Percentiles rank a stretch among this genome's conserved stretches.
Evolutionary conservation across 2,329 filamentous ascomycete species (phyloP).

Genomic region (Endocalyx cinctus): DNA sequence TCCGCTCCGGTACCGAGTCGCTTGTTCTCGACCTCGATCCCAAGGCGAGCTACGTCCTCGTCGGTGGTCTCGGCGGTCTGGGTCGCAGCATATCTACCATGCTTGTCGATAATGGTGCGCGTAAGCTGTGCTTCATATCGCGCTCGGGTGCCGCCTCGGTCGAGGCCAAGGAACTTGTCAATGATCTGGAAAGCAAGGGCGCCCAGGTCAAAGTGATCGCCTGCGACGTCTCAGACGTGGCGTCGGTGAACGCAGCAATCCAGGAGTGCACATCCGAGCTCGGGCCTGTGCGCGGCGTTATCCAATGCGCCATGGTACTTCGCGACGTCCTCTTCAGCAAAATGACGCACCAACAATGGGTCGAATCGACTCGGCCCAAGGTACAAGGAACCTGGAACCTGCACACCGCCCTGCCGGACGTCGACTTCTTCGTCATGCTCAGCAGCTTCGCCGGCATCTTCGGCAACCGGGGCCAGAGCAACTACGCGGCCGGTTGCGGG

Average conservation of each 20-base stretch:
- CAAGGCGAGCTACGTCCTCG: slow-evolving; percentile 23
- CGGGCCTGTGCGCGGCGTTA: slow-evolving; percentile 20
- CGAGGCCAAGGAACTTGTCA: slow-evolving; percentile 10
- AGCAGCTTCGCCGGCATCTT: slow-evolving; percentile 23
- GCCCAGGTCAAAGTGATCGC: slow-evolving; percentile 10
- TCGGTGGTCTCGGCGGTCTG: slow-evolving; percentile 27
- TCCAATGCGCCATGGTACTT: slow-evolving; percentile 18
- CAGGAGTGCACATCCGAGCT: neutral
- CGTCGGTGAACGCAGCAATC: slow-evolving; percentile 12
- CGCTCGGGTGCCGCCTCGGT: slow-evolving; percentile 20
- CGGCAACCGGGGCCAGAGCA: slow-evolving; percentile 25
- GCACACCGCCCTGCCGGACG: slow-evolving; percentile 21
- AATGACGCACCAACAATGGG: slow-evolving; percentile 32
- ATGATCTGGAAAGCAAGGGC: slow-evolving; percentile 18
- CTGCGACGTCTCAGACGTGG: slow-evolving; percentile 13
- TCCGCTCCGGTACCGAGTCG: slow-evolving; percentile 7
- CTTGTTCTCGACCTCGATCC: slow-evolving; percentile 9
- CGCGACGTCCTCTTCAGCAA: slow-evolving; percentile 26
- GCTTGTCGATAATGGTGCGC: slow-evolving; percentile 33
- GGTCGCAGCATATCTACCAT: slow-evolving; percentile 22
- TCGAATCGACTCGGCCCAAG: slow-evolving; percentile 28
- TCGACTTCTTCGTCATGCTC: slow-evolving; percentile 34
- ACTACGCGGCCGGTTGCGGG: slow-evolving; percentile 32
- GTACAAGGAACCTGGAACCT: slow-evolving; percentile 37
- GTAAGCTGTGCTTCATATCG: slow-evolving; percentile 33